A percentile compares a stretch with the other conserved stretches of the same genome.
Evolutionary conservation across 2,329 filamentous ascomycete species (phyloP).

Genomic region (Meredithiella fracta): DNA sequence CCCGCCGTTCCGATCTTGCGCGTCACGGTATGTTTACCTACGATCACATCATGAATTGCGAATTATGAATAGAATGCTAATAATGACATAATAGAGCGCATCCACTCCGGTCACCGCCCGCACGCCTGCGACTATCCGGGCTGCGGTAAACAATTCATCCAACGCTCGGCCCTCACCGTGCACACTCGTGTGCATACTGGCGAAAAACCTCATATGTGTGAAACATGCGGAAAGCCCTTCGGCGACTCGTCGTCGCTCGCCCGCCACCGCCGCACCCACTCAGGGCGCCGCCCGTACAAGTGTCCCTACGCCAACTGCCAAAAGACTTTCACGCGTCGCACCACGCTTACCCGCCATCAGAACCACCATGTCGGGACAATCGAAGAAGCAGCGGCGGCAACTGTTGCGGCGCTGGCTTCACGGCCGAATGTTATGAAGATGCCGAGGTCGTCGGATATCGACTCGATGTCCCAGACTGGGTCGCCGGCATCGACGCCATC

Average conservation of each 20-base stretch:
- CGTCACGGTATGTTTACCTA: conserved; percentile 58
- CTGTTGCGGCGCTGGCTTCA: conserved; percentile 64
- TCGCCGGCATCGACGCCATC: conserved; percentile 70
- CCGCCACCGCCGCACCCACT: conserved; percentile 85
- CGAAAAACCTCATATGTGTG: conserved; percentile 96
- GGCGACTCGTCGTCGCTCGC: conserved; percentile 92
- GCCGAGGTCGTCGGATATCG: conserved; percentile 46
- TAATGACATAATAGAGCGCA: conserved; percentile 58
- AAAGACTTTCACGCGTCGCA: conserved; percentile 93
- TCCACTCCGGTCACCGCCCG: conserved; percentile 79
- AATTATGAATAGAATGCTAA: conserved; percentile 18
- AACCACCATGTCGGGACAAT: conserved; percentile 92
- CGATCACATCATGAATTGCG: background rate
- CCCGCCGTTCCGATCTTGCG: conserved; percentile 80
- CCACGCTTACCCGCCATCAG: conserved; percentile 86
- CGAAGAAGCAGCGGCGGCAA: conserved; percentile 80
- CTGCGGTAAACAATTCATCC: conserved; percentile 94
- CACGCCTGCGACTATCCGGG: conserved; percentile 80
- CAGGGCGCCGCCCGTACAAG: conserved; percentile 89
- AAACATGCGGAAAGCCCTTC: conserved; percentile 93
- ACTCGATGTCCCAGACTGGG: conserved; percentile 52
- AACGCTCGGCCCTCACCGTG: conserved; percentile 86
- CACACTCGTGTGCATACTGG: conserved; percentile 92
- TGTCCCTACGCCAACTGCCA: conserved; percentile 95
- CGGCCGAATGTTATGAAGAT: conserved; percentile 26